Conservation (phyloP, 2,329 filamentous ascomycete genomes). For the Monilinia laxa region DNA sequence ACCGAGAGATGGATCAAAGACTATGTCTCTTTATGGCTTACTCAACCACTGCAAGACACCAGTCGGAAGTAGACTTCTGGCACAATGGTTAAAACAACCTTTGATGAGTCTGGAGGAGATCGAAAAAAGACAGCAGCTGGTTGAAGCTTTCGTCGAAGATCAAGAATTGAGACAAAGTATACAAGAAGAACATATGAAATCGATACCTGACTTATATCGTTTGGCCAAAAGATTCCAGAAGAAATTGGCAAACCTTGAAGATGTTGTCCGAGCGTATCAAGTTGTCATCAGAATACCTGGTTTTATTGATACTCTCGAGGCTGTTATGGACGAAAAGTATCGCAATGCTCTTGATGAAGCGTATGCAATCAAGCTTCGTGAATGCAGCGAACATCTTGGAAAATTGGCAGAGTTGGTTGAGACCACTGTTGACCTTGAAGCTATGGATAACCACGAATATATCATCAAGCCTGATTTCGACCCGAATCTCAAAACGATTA, state of each 20-base stretch:
- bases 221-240: slow-evolving; percentile 94
- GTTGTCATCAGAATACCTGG: slow-evolving; percentile 88
- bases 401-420: slow-evolving; percentile 98
- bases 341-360: slow-evolving; percentile 80
- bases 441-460: slow-evolving; percentile 94
- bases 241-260: slow-evolving; percentile 85
- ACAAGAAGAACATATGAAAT: slow-evolving; percentile 92
- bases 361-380: slow-evolving; percentile 80
- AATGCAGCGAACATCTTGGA: slow-evolving; percentile 73
- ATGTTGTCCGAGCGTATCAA: slow-evolving; percentile 94
- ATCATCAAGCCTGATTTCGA: slow-evolving; percentile 99
- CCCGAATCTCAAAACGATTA: slow-evolving; percentile 80
- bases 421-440: slow-evolving; percentile 93
- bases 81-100: slow-evolving; percentile 97
- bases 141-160: slow-evolving; percentile 91
- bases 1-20: slow-evolving; percentile 90
- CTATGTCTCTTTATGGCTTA: slow-evolving; percentile 91
- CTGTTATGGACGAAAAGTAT: slow-evolving; percentile 93
- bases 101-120: slow-evolving; percentile 90
- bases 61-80: slow-evolving; percentile 81
- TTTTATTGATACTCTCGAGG: slow-evolving; percentile 84
- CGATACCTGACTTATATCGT: slow-evolving; percentile 91
- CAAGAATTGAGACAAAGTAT: slow-evolving; percentile 92
- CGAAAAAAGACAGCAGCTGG: slow-evolving; percentile 85
- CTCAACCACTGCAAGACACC: slow-evolving; percentile 98